Percentiles rank a stretch among this genome's conserved stretches.
These are phyloP conservation scores for Candida glucosophila DNA, from an alignment of 1,139 yeast species.

Conservation along the genomic window DNA sequence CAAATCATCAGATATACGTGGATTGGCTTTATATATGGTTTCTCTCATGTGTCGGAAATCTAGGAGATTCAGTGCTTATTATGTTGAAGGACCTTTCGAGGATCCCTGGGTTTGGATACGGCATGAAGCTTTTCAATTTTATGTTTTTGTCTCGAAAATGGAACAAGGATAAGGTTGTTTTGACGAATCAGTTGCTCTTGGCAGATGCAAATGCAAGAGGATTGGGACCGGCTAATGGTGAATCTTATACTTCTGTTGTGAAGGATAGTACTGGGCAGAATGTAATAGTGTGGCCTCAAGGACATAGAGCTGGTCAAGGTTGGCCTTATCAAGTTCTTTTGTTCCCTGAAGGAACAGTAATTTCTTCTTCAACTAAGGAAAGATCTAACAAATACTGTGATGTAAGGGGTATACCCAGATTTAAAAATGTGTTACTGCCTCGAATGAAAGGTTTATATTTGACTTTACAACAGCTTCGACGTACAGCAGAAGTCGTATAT, in stretches of 20 bases:
- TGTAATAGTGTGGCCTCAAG: slow-evolving; percentile 43
- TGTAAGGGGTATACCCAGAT: slow-evolving; percentile 36
- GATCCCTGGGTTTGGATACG: slow-evolving; percentile 77
- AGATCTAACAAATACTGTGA: slow-evolving; percentile 52
- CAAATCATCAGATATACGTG: slow-evolving; percentile 89
- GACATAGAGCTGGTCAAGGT: slow-evolving; percentile 18
- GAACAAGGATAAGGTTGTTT: slow-evolving; percentile 58
- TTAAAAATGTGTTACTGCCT: slow-evolving; percentile 69
- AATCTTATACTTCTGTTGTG: slow-evolving; percentile 10
- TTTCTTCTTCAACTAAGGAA: slow-evolving; percentile 55
- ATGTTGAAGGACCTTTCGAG: slow-evolving; percentile 69
- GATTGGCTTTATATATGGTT: slow-evolving; percentile 97
- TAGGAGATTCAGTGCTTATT: slow-evolving; percentile 62
- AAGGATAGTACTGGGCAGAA: no score
- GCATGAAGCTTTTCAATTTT: slow-evolving; percentile 75
- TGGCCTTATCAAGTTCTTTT: slow-evolving; percentile 53
- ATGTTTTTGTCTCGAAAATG: slow-evolving; percentile 80
- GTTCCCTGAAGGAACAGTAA: slow-evolving; percentile 94
- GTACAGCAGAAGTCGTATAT: slow-evolving; percentile 60
- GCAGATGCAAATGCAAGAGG: slow-evolving; percentile 49
- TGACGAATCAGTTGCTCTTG: slow-evolving; percentile 47
- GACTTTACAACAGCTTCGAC: slow-evolving; percentile 48
- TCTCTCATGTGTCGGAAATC: slow-evolving; percentile 57
- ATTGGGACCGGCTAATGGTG: slow-evolving; percentile 44
- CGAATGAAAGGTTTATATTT: slow-evolving; percentile 72